Evolutionary conservation across 192 early-diverging fungal genomes (phyloP), one percentile per base, ranked within the genome.

Genomic region (Thoreauomyces humboldtii): DNA sequence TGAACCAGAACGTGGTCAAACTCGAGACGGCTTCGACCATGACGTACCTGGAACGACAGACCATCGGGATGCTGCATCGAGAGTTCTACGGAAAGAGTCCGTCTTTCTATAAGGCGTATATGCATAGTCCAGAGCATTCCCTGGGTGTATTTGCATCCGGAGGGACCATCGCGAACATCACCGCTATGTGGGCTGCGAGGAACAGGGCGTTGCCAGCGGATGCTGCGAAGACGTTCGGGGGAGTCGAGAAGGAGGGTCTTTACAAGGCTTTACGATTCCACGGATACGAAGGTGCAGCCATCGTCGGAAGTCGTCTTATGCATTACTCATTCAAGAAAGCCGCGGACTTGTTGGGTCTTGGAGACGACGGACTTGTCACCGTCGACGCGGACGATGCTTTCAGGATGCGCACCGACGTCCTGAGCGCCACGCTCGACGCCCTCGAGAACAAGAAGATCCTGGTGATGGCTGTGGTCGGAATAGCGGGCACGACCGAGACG

Each of bases 261-360:
- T 71, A 74, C 51, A 47, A 47, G 14, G 77, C 71, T 17, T 48
- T 84, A 56, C 55, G 41, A 29, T 56, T 72, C 27, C 77, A 82
- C 57, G 77, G 77, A 15, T 83, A 83, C 61, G 68, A 56, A 21
- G 73, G 79, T 4, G 80, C 79, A 3, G 80, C 75, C 9, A 80
- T 84, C 36, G 45, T 84, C 24, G 78, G 76, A 22, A 71, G 67
- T 34, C 22, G 50, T 21, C 64, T 84, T 63, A 72, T 80, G 71
- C 82, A 82, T 63, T 84, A 82, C 63, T 84, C 82, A 14, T 77
- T 84, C 69, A 82, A 82, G 54, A 84, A 84, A 59, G 82, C 80
- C 0, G 78, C 77, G 25, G 82, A 82, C 78, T 63, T 84, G 63
- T 63, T 84, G 17, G 82, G 82, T 14, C 51, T 84, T 2, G 82